phyloP scores from a whole-genome alignment of 495 filamentous ascomycete species.

The Neohortaea acidophila region DNA sequence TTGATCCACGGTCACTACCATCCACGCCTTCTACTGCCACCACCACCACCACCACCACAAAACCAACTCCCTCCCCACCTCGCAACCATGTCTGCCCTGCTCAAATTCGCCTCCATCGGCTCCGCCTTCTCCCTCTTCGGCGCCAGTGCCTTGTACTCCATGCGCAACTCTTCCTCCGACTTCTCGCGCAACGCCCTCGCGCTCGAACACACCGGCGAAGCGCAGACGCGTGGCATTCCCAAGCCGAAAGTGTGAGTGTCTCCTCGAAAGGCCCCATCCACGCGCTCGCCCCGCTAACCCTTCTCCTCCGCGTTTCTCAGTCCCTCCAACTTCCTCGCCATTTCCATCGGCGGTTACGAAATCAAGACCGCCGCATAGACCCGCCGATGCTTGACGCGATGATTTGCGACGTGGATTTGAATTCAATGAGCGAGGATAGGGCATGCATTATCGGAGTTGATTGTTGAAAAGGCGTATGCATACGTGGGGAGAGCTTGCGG shows the following conservation, averaged over 20 bases:
- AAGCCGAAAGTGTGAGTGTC: conserved; percentile 16
- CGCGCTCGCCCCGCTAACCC: not conserved
- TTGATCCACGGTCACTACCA: no score
- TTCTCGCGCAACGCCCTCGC: conserved; percentile 13
- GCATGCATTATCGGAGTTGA: no score
- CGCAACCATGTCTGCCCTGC: conserved; percentile 25
- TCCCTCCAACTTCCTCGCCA: conserved; percentile 15
- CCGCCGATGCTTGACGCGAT: no score
- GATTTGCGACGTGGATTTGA: no score
- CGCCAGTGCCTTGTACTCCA: conserved; percentile 13
- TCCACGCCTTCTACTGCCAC: no score
- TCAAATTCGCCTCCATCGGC: conserved; percentile 76
- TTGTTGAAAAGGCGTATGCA: no score
- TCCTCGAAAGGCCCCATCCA: not conserved
- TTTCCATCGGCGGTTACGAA: conserved; percentile 13
- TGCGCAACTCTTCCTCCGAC: conserved; percentile 3
- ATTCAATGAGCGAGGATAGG: no score
- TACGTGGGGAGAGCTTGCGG: no score
- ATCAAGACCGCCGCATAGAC: conserved; percentile 10
- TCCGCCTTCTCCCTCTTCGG: conserved; percentile 68
- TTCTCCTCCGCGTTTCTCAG: no score
- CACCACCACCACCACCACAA: no score
- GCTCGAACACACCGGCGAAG: conserved; percentile 7
- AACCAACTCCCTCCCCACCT: no score
- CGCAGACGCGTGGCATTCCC: conserved; percentile 1